Base-by-base conservation (phyloP, 1,284 basidiomycete genomes). In the Anthracocystis panici-leucophaei region DNA sequence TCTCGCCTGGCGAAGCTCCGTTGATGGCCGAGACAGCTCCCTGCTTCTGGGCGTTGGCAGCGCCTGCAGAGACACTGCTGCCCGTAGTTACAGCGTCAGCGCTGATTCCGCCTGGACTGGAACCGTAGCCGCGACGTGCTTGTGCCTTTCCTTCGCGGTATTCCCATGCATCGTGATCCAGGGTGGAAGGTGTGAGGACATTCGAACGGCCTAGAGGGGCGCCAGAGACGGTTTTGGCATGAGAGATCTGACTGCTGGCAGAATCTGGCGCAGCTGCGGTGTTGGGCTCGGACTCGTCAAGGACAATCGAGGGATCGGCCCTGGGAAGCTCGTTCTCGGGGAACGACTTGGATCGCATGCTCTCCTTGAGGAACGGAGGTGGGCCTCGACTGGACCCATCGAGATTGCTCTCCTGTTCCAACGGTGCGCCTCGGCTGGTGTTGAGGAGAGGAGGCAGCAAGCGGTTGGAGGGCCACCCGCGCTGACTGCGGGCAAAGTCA, bases 81-180 rank as follows among this genome's bases (percentile, higher is more conserved):
- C 67, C 64, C 4, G 71, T 72, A 4, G 63, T 71, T 11, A 51
- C 57, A 16, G 68, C 69, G 33, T 71, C 74, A n/a, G 21, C 61
- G 35, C 74, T 76, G 18, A 65, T 3, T 2, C 57, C 65, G 33
- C 74, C 74, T 3, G 74, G 74, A 20, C 74, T 76, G 18, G 73
- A 67, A 3, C 67, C 73, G 14, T 68, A 76, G 16, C 69, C 74
- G 20, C 69, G 65, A 27, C 66, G 70, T 9, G 75, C 66, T 48
- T 71, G 65, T 10, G 69, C 77, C 27, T 78, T 76, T n/a, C 76
- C 78, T 50, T 77, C 73, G 27, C 78, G 76, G n/a, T 78, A 77
- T 42, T 78, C 77, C 73, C 70, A 78, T 8, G 78, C 72, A 20
- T 75, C 78, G 53, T 70, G 68, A 25, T 80, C 77, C 33, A 75